phyloP scores from a whole-genome alignment of 257 asterid genomes.

The Ilex aquifolium region DNA sequence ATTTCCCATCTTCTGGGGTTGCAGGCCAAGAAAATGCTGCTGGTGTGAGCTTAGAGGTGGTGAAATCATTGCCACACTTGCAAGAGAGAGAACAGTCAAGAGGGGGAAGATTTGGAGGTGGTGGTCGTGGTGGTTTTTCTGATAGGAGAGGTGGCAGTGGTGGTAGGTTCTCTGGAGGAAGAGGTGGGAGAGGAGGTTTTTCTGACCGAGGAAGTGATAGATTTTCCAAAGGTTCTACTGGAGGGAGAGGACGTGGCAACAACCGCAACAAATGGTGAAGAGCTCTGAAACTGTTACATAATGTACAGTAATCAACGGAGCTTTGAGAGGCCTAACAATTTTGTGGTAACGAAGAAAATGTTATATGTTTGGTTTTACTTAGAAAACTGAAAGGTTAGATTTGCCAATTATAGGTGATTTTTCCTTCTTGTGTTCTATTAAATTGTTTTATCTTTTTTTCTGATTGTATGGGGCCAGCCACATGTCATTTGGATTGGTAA shows the following conservation, averaged over 20 bases:
- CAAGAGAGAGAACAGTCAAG: slow-evolving; percentile 61
- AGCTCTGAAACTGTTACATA: background rate
- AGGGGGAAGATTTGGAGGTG: slow-evolving; percentile 43
- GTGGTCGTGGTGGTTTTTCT: slow-evolving; percentile 47
- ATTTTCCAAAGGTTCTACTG: slow-evolving; percentile 11
- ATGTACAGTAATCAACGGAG: background rate
- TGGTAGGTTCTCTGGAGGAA: slow-evolving; percentile 12
- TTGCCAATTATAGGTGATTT: no score
- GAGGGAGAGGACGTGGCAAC: slow-evolving; percentile 10
- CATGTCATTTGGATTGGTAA: no score
- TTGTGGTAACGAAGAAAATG: background rate
- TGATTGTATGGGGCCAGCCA: no score
- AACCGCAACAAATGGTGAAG: background rate
- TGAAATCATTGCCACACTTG: slow-evolving; percentile 52
- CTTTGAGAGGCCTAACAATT: background rate
- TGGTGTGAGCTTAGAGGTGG: slow-evolving; percentile 62
- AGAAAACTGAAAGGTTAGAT: no score
- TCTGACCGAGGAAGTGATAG: slow-evolving; percentile 20
- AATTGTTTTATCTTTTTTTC: no score
- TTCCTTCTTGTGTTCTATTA: no score
- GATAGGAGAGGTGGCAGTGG: slow-evolving; percentile 29
- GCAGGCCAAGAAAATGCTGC: slow-evolving; percentile 59
- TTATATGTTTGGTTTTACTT: no score
- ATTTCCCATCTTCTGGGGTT: background rate
- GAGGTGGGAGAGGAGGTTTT: slow-evolving; percentile 12